phyloP scores from a whole-genome alignment of 768 basidiomycete genomes.

The Chalciporus chontae region DNA sequence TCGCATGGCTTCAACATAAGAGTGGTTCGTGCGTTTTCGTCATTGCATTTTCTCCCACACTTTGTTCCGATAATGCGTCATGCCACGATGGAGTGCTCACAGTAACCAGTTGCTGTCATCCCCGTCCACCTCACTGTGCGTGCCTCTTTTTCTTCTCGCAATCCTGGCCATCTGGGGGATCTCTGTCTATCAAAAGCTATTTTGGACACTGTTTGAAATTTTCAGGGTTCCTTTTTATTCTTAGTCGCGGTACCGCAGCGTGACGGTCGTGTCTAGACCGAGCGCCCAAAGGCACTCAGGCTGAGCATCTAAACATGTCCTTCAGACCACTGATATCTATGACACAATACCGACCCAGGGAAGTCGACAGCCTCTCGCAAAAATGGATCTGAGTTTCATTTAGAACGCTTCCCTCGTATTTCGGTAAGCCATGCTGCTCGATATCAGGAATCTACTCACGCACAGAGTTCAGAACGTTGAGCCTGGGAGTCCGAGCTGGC shows the following conservation, averaged over 20 bases:
- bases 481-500: conserved; percentile 21
- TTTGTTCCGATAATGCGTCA: neutral
- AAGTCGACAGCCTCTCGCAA: neutral
- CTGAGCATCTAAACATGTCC: too few relatives aligned
- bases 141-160: neutral
- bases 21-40: too few relatives aligned
- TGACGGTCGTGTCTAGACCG: neutral
- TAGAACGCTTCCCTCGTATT: neutral
- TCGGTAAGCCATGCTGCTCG: conserved; percentile 3
- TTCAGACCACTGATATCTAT: too few relatives aligned
- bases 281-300: neutral
- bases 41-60: neutral
- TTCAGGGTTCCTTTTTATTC: conserved; percentile 4
- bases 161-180: neutral
- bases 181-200: neutral
- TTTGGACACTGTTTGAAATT: neutral
- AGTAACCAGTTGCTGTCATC: too few relatives aligned
- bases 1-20: too few relatives aligned
- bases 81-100: neutral
- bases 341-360: conserved; percentile 1
- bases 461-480: conserved; percentile 3
- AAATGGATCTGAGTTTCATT: conserved; percentile 23
- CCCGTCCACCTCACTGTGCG: too few relatives aligned
- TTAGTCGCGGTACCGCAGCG: conserved; percentile 17
- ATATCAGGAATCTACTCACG: conserved; percentile 17